Conservation (phyloP, 2,329 filamentous ascomycete genomes). For the Fusarium cicatricum region DNA sequence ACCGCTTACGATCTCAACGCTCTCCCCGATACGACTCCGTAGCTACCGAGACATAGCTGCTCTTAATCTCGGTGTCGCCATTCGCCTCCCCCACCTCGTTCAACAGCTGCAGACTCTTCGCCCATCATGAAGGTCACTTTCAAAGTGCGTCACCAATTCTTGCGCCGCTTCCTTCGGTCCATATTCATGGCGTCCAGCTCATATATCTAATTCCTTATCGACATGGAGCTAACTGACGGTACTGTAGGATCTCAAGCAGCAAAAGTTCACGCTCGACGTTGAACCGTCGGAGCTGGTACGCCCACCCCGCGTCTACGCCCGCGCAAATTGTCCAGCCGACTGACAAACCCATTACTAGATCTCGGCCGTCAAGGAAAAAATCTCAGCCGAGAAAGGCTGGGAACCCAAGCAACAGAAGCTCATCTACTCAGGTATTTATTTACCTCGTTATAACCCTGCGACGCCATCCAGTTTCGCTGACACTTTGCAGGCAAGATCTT, state of each 20-base stretch:
- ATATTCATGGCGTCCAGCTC: not conserved
- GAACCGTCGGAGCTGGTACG: slow-evolving; percentile 91
- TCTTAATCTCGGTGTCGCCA: slow-evolving; percentile 21
- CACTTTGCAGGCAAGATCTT: slow-evolving; percentile 84
- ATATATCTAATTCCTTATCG: not conserved
- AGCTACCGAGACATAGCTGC: slow-evolving; percentile 19
- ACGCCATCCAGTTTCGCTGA: slow-evolving; percentile 32
- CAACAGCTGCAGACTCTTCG: slow-evolving; percentile 48
- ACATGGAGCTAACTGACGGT: slow-evolving; percentile 15
- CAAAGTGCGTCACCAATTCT: slow-evolving; percentile 57
- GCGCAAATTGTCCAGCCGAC: slow-evolving; percentile 19
- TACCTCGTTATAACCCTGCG: slow-evolving; percentile 3
- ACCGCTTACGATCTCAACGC: not conserved
- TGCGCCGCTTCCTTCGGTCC: not conserved
- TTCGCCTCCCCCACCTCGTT: slow-evolving; percentile 34
- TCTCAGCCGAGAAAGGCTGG: slow-evolving; percentile 92
- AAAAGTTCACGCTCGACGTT: slow-evolving; percentile 96
- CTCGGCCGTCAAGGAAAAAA: slow-evolving; percentile 90
- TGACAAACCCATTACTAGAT: slow-evolving; percentile 64
- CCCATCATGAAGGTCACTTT: slow-evolving; percentile 74
- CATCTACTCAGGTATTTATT: slow-evolving; percentile 91
- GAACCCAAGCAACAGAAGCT: slow-evolving; percentile 90
- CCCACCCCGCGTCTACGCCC: slow-evolving; percentile 45
- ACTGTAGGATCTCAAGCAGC: slow-evolving; percentile 91
- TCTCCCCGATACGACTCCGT: slow-evolving; percentile 5